Conservation (phyloP, 1,284 basidiomycete genomes). For the Takashimella koratensis region DNA sequence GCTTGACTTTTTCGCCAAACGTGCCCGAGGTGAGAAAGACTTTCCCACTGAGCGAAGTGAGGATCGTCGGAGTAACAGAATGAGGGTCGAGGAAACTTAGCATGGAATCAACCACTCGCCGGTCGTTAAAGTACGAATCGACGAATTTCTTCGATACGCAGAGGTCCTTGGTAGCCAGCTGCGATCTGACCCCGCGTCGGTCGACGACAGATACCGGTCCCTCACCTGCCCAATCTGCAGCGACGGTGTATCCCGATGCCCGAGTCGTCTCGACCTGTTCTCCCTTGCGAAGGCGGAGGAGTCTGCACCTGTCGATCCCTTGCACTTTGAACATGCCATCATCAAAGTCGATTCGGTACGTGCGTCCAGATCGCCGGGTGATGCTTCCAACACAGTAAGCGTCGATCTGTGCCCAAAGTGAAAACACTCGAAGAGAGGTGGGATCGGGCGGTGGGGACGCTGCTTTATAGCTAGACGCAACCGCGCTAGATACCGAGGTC, state of each 20-base stretch:
- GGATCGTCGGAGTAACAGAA: background rate
- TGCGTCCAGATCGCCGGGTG: slow-evolving; percentile 2
- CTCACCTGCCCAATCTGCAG: slow-evolving; percentile 2
- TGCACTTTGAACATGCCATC: slow-evolving; percentile 1
- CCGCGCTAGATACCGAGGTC: background rate
- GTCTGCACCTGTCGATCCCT: slow-evolving; percentile 4
- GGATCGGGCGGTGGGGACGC: too few relatives aligned
- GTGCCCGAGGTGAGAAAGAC: slow-evolving; percentile 17
- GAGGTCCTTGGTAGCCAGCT: background rate
- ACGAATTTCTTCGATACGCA: background rate
- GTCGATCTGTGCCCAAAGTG: slow-evolving; percentile 6
- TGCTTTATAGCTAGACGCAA: background rate
- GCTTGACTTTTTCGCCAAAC: slow-evolving; percentile 46
- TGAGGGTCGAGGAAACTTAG: background rate
- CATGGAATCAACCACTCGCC: background rate
- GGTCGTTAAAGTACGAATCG: background rate
- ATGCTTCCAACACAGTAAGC: slow-evolving; percentile 14
- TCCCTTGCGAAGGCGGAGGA: slow-evolving; percentile 9
- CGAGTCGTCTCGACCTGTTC: slow-evolving; percentile 5
- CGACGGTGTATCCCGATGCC: slow-evolving; percentile 1
- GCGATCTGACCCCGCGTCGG: background rate
- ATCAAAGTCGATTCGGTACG: slow-evolving; percentile 10
- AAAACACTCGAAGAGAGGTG: slow-evolving; percentile 10
- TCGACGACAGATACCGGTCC: background rate
- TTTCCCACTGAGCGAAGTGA: slow-evolving; percentile 8